Percentiles rank a stretch among this genome's conserved stretches.
Conservation (phyloP, 176 grass and related monocot species). For the Zoysia pacifica region DNA sequence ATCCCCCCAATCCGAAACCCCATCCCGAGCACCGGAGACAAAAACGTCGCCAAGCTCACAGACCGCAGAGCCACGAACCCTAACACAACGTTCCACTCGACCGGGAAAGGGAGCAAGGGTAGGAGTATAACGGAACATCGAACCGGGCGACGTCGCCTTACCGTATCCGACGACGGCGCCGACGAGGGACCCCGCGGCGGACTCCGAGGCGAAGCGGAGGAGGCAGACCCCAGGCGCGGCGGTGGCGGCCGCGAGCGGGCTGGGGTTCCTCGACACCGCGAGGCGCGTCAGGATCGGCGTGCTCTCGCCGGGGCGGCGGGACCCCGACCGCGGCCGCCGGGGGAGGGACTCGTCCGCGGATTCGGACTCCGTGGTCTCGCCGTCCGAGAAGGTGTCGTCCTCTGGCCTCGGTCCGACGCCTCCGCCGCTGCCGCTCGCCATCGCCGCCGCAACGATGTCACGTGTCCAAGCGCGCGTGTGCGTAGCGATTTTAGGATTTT, state of each 20-base stretch:
- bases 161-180: slow-evolving; percentile 58
- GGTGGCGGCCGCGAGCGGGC: slow-evolving; percentile 53
- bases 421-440: slow-evolving; percentile 33
- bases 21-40: background rate
- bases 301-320: background rate
- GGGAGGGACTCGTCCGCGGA: slow-evolving; percentile 28
- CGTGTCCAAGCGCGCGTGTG: background rate
- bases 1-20: background rate
- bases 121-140: background rate
- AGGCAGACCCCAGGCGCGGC: slow-evolving; percentile 58
- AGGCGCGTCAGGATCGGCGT: slow-evolving; percentile 56
- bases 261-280: slow-evolving; percentile 56
- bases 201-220: slow-evolving; percentile 60
- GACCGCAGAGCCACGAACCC: slow-evolving; percentile 22
- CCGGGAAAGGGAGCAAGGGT: background rate
- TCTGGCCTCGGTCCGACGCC: slow-evolving; percentile 26
- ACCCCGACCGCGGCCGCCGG: background rate
- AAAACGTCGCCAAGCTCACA: background rate
- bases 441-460: background rate
- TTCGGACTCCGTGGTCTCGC: slow-evolving; percentile 33
- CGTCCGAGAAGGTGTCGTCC: slow-evolving; percentile 38
- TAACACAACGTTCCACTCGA: background rate
- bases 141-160: slow-evolving; percentile 11
- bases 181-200: slow-evolving; percentile 59
- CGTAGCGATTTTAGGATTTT: background rate